phyloP scores from a whole-genome alignment of 2,329 filamentous ascomycete species.

The Sclerotinia borealis region DNA sequence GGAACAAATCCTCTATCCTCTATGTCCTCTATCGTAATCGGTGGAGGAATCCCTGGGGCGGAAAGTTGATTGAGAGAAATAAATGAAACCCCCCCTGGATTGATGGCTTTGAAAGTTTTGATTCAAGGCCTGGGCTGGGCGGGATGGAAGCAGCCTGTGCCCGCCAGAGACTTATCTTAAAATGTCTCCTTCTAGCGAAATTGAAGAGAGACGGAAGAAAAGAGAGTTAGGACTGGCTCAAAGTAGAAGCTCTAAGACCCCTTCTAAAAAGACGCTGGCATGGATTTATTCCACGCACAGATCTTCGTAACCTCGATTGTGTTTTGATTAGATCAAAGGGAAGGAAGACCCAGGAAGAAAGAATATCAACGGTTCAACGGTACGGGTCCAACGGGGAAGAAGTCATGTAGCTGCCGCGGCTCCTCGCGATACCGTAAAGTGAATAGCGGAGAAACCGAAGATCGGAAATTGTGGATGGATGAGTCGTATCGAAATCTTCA shows the following conservation, averaged over 20 bases:
- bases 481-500: background rate
- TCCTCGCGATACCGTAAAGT: background rate
- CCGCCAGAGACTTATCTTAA: background rate
- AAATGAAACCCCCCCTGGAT: background rate
- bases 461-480: slow-evolving; percentile 2
- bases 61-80: background rate
- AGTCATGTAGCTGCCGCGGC: background rate
- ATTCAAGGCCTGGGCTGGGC: background rate
- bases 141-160: background rate
- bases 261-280: background rate
- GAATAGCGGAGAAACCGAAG: slow-evolving; percentile 2
- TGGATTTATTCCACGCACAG: background rate
- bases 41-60: background rate
- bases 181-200: slow-evolving; percentile 1
- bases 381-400: slow-evolving; percentile 8
- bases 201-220: slow-evolving; percentile 8
- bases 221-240: no score
- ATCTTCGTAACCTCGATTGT: background rate
- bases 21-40: background rate
- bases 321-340: no score
- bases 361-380: background rate
- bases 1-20: background rate
- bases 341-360: no score
- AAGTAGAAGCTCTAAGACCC: background rate
- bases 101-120: background rate